phyloP scores from a whole-genome alignment of 352 stramenopile genomes.

The Globisporangium paddicum region DNA sequence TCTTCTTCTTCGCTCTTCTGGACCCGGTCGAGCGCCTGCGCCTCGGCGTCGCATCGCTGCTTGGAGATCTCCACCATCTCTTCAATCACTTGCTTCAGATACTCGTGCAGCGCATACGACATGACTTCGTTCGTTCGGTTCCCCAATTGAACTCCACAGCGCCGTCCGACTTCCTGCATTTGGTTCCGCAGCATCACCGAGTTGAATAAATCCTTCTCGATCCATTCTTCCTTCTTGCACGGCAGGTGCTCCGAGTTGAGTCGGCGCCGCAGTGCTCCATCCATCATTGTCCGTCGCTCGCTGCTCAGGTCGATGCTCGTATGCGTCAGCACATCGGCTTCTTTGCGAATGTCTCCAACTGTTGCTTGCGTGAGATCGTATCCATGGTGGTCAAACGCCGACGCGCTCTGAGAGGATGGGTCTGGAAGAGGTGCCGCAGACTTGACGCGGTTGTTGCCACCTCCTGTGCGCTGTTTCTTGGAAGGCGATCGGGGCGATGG shows the following conservation, averaged over 20 bases:
- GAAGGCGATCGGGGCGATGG: slow-evolving; percentile 68
- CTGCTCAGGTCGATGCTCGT: slow-evolving; percentile 71
- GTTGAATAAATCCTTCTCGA: slow-evolving; percentile 82
- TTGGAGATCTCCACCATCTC: slow-evolving; percentile 83
- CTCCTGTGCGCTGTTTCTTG: slow-evolving; percentile 54
- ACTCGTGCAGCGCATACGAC: slow-evolving; percentile 78
- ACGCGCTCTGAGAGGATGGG: slow-evolving; percentile 19
- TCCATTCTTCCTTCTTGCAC: slow-evolving; percentile 76
- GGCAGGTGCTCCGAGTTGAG: slow-evolving; percentile 42
- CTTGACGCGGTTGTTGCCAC: slow-evolving; percentile 33
- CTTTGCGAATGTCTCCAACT: slow-evolving; percentile 67
- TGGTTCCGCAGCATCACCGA: slow-evolving; percentile 45
- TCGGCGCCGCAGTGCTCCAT: slow-evolving; percentile 28
- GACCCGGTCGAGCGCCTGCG: slow-evolving; percentile 42
- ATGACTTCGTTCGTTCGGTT: slow-evolving; percentile 68
- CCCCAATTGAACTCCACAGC: slow-evolving; percentile 52
- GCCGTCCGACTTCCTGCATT: slow-evolving; percentile 46
- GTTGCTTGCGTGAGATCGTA: slow-evolving; percentile 60
- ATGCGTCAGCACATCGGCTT: slow-evolving; percentile 83
- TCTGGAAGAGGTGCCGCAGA: slow-evolving; percentile 23
- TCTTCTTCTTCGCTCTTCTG: slow-evolving; percentile 31
- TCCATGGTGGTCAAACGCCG: slow-evolving; percentile 23
- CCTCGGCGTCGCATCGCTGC: slow-evolving; percentile 55
- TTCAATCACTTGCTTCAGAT: slow-evolving; percentile 83
- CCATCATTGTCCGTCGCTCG: slow-evolving; percentile 80